A percentile compares a stretch with the other conserved stretches of the same genome.
Evolutionary conservation across 2,329 filamentous ascomycete genomes (phyloP).

Genomic region (Calonectria naviculata): DNA sequence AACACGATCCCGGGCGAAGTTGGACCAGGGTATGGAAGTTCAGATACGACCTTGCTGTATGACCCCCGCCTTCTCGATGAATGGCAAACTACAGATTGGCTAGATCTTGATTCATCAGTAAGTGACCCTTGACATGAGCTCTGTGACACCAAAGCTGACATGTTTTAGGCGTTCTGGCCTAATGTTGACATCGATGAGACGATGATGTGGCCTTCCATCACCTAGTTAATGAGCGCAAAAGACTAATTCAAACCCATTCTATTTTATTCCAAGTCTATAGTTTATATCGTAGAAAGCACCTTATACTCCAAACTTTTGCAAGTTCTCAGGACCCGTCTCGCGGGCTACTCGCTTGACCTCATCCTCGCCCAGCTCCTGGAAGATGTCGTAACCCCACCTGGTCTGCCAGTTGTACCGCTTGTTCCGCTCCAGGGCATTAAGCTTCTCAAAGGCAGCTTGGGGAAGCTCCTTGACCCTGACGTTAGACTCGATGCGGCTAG

Average conservation of each 20-base stretch:
- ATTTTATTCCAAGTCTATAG: background rate
- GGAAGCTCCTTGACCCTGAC: conserved; percentile 53
- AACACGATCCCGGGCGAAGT: background rate
- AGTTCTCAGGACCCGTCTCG: conserved; percentile 48
- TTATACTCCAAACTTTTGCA: conserved; percentile 44
- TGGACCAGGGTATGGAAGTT: background rate
- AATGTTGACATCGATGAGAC: conserved; percentile 16
- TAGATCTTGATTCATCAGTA: conserved; percentile 33
- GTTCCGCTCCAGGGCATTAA: conserved; percentile 53
- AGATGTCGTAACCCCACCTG: conserved; percentile 57
- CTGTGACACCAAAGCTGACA: background rate
- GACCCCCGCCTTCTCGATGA: conserved; percentile 24
- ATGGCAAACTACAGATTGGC: conserved; percentile 32
- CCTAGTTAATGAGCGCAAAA: background rate
- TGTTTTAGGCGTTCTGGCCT: conserved; percentile 22
- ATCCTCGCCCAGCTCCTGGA: conserved; percentile 53
- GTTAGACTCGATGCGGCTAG: conserved; percentile 74
- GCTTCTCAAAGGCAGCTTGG: conserved; percentile 47
- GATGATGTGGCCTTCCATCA: conserved; percentile 17
- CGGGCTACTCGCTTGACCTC: conserved; percentile 46
- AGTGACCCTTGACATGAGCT: background rate
- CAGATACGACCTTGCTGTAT: background rate
- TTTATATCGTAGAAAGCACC: background rate
- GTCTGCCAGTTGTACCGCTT: conserved; percentile 56
- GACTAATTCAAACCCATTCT: background rate